Conservation (phyloP, 495 filamentous ascomycete species). For the Cryomyces antarcticus region DNA sequence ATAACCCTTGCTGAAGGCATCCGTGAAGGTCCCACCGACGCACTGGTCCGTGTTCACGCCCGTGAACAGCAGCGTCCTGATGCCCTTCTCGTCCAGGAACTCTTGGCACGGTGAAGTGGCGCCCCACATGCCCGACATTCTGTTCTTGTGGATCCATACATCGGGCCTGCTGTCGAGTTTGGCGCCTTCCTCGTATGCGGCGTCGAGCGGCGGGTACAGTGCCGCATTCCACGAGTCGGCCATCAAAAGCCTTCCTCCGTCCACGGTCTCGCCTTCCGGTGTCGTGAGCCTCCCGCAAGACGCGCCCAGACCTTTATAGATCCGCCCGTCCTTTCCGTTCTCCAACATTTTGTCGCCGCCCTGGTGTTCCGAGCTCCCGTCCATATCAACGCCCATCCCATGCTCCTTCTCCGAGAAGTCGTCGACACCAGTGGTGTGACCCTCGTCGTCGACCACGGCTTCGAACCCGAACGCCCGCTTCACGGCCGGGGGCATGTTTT, state of each 20-base stretch:
- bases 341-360: constrained; percentile 10
- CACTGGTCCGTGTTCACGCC: constrained; percentile 44
- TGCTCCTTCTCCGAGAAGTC: background rate
- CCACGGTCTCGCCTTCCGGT: constrained; percentile 16
- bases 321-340: constrained; percentile 10
- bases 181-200: constrained; percentile 14
- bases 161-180: constrained; percentile 18
- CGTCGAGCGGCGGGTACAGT: constrained; percentile 26
- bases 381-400: constrained; percentile 9
- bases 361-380: constrained; percentile 7
- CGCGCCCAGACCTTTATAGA: constrained; percentile 25
- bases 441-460: constrained; percentile 6
- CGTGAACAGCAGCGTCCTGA: constrained; percentile 30
- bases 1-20: constrained; percentile 32
- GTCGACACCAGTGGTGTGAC: constrained; percentile 3
- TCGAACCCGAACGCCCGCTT: constrained; percentile 27
- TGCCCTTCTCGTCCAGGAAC: constrained; percentile 21
- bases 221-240: constrained; percentile 32
- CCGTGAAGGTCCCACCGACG: constrained; percentile 31
- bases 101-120: constrained; percentile 12
- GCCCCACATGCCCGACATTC: constrained; percentile 35
- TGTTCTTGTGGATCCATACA: constrained; percentile 33
- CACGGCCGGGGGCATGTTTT: constrained; percentile 27
- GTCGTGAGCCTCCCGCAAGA: constrained; percentile 21
- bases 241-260: constrained; percentile 29